Base-by-base conservation (phyloP, 2,329 filamentous ascomycete species). In the Paraphoma sp. region DNA sequence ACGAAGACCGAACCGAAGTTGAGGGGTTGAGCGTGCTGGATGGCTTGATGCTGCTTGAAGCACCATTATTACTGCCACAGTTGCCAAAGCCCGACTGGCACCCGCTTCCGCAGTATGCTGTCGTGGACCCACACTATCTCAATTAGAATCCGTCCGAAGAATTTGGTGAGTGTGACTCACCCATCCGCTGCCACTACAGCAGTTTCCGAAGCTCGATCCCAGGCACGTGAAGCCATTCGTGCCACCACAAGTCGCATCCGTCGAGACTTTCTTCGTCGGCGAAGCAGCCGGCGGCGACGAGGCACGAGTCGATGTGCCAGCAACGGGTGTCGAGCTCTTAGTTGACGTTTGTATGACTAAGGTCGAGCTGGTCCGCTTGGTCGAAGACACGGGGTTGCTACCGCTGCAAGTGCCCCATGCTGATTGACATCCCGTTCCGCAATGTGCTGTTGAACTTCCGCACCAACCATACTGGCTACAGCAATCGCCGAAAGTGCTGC, bases 401-500 rank as follows among this genome's bases (percentile, higher is more conserved):
- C 56, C 53, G 36, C 52, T 54, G 51, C 72, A 75, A 48, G 63
- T 72, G 9, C 74, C 75, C 45, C 73, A 76, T 4, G 49, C 59
- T 11, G 64, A 61, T 41, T 75, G 70, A 60, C 72, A 77, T 16
- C 69, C 68, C 16, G 64, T 62, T 38, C 59, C 67, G 54, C 74
- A 76, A 56, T 76, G 69, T 17, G 51, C 71, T 8, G 51, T 57
- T 4, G 66, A 68, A 9, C 63, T 63, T 23, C 74, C 74, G 53
- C 81, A 83, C 64, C 66, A 72, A 28, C 78, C 78, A 53, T 72
- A 75, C 53, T 66, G 69, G 14, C 78, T 81, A 67, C 80, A 82
- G 64, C 81, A 82, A 53, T 77, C 64, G 2, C 80, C 80, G 53
- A 76, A 80, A 9, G 60, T 47, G 56, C 76, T 79, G n/a, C 78